These are phyloP conservation scores for Dictyostelium purpureum DNA, from an alignment of 78 protist species.

Conservation along the genomic window DNA sequence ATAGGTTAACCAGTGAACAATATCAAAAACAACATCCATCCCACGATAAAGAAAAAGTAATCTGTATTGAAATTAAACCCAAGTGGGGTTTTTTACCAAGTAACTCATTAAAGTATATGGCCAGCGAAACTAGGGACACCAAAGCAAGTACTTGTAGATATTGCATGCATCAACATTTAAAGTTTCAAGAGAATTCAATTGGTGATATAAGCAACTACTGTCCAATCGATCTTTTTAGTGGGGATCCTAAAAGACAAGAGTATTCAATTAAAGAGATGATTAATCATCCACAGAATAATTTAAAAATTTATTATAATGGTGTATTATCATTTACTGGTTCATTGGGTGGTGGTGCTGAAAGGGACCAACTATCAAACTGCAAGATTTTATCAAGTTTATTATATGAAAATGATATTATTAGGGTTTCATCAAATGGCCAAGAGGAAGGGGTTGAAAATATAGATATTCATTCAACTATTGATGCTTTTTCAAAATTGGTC, in stretches of 20 bases:
- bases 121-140: background rate
- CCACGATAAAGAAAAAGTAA: background rate
- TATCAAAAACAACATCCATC: too few relatives aligned
- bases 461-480: background rate
- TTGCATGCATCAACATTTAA: slow-evolving; percentile 71
- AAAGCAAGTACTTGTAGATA: slow-evolving; percentile 57
- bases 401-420: background rate
- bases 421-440: background rate
- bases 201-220: slow-evolving; percentile 24
- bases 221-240: slow-evolving; percentile 70
- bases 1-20: too few relatives aligned
- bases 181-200: slow-evolving; percentile 33
- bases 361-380: background rate
- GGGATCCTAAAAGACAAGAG: slow-evolving; percentile 4
- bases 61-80: slow-evolving; percentile 64
- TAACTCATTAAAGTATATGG: background rate
- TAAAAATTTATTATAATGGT: slow-evolving; percentile 63
- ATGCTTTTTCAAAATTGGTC: background rate
- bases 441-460: background rate
- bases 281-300: slow-evolving; percentile 58
- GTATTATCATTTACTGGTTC: slow-evolving; percentile 45
- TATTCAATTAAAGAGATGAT: slow-evolving; percentile 11
- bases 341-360: slow-evolving; percentile 51
- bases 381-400: background rate
- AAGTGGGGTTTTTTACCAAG: slow-evolving; percentile 51